A percentile compares a stretch with the other conserved stretches of the same genome.
phyloP scores from a whole-genome alignment of 139 green algal genomes.

The Volvox reticuliferus region DNA sequence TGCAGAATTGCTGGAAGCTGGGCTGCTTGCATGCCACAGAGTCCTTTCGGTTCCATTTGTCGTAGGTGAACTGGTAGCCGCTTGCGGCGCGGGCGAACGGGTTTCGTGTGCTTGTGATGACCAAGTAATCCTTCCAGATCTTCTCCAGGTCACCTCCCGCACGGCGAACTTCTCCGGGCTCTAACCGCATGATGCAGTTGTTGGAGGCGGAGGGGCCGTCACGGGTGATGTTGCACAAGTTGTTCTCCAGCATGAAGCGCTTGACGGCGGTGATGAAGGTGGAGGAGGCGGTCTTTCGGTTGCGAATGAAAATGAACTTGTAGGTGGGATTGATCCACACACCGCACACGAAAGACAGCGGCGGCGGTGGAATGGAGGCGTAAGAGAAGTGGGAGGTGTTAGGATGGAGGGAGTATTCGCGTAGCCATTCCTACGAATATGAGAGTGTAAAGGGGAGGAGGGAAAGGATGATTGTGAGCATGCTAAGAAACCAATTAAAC shows the following conservation, averaged over 20 bases:
- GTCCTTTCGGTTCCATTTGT: constrained; percentile 9
- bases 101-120: constrained; percentile 32
- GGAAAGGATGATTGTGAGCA: no score
- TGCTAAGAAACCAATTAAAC: no score
- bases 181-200: constrained; percentile 14
- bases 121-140: constrained; percentile 23
- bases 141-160: not conserved
- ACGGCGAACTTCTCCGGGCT: not conserved
- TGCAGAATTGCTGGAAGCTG: constrained; percentile 29
- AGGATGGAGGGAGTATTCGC: not conserved
- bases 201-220: not conserved
- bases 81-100: constrained; percentile 31
- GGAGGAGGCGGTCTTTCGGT: constrained; percentile 45
- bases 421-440: not conserved
- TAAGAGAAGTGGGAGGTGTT: not conserved
- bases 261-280: constrained; percentile 33
- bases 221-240: not conserved
- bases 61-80: constrained; percentile 42
- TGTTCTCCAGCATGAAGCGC: constrained; percentile 12
- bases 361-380: not conserved
- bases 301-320: constrained; percentile 49
- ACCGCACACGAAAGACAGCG: constrained; percentile 43
- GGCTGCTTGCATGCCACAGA: constrained; percentile 1
- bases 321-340: constrained; percentile 15
- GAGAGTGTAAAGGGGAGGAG: no score